phyloP scores from a whole-genome alignment of 768 basidiomycete species.

The Hysterangium stoloniferum region DNA sequence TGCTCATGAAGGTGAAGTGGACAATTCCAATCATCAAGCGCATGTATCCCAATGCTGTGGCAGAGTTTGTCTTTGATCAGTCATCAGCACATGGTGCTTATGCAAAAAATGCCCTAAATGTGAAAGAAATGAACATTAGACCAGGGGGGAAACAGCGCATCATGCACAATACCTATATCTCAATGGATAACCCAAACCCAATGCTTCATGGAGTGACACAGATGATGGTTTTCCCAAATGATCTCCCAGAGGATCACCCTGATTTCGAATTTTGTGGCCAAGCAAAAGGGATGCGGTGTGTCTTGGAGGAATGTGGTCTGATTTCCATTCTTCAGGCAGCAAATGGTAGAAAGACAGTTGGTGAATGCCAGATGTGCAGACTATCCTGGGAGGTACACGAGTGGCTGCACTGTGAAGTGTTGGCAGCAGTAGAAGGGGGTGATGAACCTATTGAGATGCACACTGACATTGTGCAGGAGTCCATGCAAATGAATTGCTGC shows the following conservation, averaged over 20 bases:
- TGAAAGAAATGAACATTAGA: conserved; percentile 35
- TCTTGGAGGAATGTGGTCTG: conserved; percentile 16
- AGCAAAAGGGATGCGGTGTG: conserved; percentile 19
- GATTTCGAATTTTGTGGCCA: conserved; percentile 13
- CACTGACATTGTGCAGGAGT: neutral
- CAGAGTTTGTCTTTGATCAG: neutral
- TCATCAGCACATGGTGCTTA: conserved; percentile 17
- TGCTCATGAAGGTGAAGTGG: neutral
- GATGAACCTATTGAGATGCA: conserved; percentile 9
- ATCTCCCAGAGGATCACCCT: conserved; percentile 27
- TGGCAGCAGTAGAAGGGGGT: conserved; percentile 11
- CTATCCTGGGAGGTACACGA: conserved; percentile 17
- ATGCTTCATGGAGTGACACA: conserved; percentile 24
- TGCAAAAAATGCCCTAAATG: conserved; percentile 32
- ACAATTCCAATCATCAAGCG: neutral
- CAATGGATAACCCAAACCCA: conserved; percentile 25
- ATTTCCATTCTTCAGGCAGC: conserved; percentile 8
- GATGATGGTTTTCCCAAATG: conserved; percentile 27
- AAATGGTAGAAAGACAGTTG: conserved; percentile 12
- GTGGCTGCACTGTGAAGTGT: conserved; percentile 8
- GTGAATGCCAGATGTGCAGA: conserved; percentile 16
- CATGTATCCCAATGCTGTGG: neutral
- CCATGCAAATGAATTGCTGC: conserved; percentile 1
- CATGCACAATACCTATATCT: conserved; percentile 32
- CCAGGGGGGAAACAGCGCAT: conserved; percentile 31